Conservation (phyloP, 768 basidiomycete genomes). For the Auricularia cornea region DNA sequence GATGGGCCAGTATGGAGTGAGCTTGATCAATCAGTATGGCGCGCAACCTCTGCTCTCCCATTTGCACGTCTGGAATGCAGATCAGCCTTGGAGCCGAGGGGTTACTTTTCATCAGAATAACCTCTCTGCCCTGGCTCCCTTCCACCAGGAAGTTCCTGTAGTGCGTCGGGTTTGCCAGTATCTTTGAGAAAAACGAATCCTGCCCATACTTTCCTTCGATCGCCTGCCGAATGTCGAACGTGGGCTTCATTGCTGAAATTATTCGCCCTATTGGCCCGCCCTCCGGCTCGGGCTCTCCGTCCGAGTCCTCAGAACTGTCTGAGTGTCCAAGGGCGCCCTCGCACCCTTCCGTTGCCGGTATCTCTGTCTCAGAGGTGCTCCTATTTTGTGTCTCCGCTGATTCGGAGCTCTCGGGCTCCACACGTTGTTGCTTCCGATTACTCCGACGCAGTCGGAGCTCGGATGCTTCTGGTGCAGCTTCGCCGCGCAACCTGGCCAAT, state of each 20-base stretch:
- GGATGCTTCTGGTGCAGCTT: no score
- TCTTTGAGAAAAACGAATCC: constrained; percentile 1
- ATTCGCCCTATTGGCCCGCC: no score
- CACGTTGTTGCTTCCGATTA: no score
- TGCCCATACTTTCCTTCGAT: not conserved
- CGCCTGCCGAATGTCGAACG: not conserved
- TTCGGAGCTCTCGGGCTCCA: no score
- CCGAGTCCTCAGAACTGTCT: no score
- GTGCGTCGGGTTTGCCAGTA: not conserved
- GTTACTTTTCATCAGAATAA: not conserved
- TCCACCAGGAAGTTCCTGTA: constrained; percentile 3
- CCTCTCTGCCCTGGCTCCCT: not conserved
- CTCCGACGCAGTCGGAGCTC: no score
- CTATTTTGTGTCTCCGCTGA: no score
- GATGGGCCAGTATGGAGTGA: constrained; percentile 32
- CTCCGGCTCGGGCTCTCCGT: no score
- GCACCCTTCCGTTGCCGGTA: no score
- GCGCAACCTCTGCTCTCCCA: not conserved
- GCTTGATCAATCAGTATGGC: constrained; percentile 10
- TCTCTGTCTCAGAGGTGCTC: no score
- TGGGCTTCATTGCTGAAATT: not conserved
- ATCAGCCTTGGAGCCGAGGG: not conserved
- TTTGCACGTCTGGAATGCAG: constrained; percentile 8
- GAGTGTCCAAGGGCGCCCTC: no score
- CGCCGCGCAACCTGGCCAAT: no score